These are phyloP conservation scores for Ganoderma meredithae DNA, from an alignment of 1,284 basidiomycete species.

Conservation along the genomic window DNA sequence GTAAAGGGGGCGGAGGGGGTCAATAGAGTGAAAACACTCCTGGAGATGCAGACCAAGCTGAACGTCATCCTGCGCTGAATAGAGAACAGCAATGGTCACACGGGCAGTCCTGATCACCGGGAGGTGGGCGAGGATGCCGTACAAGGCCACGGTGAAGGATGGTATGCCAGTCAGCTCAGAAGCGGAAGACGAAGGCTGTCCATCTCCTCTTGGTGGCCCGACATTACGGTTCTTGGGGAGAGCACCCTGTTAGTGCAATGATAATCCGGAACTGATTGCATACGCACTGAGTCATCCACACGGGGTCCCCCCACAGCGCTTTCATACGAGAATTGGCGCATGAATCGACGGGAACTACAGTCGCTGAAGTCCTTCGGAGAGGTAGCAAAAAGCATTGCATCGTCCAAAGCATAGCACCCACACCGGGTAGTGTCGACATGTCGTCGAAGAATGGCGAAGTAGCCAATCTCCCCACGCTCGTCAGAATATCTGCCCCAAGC, in stretches of 20 bases:
- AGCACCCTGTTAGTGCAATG: background rate
- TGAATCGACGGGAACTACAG: background rate
- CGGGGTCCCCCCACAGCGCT: background rate
- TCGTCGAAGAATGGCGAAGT: background rate
- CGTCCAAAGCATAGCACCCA: background rate
- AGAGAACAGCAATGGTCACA: background rate
- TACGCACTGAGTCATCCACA: background rate
- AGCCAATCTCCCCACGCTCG: background rate
- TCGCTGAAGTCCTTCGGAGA: background rate
- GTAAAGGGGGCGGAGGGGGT: background rate
- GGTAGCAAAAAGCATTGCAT: background rate
- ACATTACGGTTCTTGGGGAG: background rate
- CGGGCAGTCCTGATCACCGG: slow-evolving; percentile 1
- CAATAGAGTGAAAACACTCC: background rate
- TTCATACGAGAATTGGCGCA: background rate
- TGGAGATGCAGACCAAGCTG: background rate
- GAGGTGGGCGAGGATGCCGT: slow-evolving; percentile 9
- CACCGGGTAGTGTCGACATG: background rate
- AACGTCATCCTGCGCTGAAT: background rate
- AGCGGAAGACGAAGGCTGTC: background rate
- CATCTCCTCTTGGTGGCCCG: background rate
- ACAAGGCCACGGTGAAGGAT: slow-evolving; percentile 7
- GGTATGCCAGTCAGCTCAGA: background rate
- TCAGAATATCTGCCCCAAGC: slow-evolving; percentile 18
- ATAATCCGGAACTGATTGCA: background rate